phyloP scores from a whole-genome alignment of 106 monocot genomes.

The Dendrobium catenatum region DNA sequence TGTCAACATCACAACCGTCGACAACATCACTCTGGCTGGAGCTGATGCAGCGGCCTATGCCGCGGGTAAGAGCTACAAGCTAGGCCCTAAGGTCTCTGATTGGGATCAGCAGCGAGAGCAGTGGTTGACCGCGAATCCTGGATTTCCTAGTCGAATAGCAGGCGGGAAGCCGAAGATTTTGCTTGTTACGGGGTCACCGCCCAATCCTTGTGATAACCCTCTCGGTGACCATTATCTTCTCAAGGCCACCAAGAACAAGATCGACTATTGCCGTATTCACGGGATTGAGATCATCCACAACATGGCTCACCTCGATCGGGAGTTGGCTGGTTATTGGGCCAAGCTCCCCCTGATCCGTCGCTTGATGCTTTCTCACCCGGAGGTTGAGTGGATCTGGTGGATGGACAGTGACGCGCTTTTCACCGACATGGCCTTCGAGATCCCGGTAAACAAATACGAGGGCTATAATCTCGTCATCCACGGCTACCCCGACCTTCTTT shows the following conservation, averaged over 20 bases:
- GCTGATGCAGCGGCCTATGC: conserved; percentile 4
- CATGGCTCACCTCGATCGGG: conserved; percentile 67
- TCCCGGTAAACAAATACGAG: conserved; percentile 42
- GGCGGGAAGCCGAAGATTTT: conserved; percentile 40
- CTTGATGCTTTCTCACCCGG: conserved; percentile 70
- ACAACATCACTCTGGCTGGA: conserved; percentile 3
- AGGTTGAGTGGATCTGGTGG: conserved; percentile 91
- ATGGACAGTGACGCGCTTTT: conserved; percentile 81
- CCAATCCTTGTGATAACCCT: conserved; percentile 68
- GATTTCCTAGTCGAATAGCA: conserved; percentile 28
- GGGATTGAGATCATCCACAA: conserved; percentile 76
- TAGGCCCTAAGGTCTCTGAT: conserved; percentile 67
- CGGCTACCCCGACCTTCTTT: conserved; percentile 71
- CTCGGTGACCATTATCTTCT: conserved; percentile 76
- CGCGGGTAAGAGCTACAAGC: conserved; percentile 23
- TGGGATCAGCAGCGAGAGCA: conserved; percentile 50
- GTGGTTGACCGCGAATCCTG: conserved; percentile 49
- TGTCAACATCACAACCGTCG: neutral
- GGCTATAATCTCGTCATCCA: conserved; percentile 55
- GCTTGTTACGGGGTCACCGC: conserved; percentile 74
- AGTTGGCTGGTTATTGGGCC: conserved; percentile 71
- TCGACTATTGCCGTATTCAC: conserved; percentile 78
- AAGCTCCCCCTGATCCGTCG: conserved; percentile 58
- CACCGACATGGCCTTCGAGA: conserved; percentile 76
- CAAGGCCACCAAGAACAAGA: conserved; percentile 75